These are phyloP conservation scores for Cordyceps cicadae DNA, from an alignment of 2,329 filamentous ascomycete species.

Conservation along the genomic window DNA sequence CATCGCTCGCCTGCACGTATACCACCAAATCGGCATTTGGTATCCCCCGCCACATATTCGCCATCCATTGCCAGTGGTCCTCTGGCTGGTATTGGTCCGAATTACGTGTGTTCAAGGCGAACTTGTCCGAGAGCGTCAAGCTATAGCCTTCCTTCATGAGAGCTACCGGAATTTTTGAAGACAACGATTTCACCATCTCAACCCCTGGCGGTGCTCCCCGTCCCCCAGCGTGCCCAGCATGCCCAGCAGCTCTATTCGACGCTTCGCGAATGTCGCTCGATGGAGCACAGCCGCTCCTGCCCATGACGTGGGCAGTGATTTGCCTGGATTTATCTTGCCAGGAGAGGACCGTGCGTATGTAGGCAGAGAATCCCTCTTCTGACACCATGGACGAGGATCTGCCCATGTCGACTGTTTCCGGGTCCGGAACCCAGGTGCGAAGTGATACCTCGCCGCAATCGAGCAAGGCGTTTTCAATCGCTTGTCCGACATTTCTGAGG, in stretches of 20 bases:
- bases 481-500: slow-evolving; percentile 49
- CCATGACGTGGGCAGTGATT: slow-evolving; percentile 48
- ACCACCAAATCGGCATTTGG: slow-evolving; percentile 74
- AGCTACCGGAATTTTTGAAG: slow-evolving; percentile 53
- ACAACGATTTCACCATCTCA: not conserved
- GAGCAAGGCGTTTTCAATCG: slow-evolving; percentile 56
- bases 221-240: slow-evolving; percentile 9
- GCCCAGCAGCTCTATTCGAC: slow-evolving; percentile 10
- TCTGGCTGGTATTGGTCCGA: slow-evolving; percentile 67
- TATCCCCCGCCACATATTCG: slow-evolving; percentile 82
- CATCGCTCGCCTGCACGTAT: slow-evolving; percentile 43
- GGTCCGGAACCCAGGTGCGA: slow-evolving; percentile 35
- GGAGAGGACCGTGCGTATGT: slow-evolving; percentile 56
- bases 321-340: slow-evolving; percentile 73
- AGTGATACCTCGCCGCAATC: slow-evolving; percentile 34
- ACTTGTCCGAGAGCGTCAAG: slow-evolving; percentile 67
- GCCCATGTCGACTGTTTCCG: slow-evolving; percentile 13
- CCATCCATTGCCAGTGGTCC: slow-evolving; percentile 98
- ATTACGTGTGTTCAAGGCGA: slow-evolving; percentile 66
- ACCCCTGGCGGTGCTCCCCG: slow-evolving; percentile 10
- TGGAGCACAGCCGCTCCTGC: slow-evolving; percentile 7
- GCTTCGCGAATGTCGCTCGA: not conserved
- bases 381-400: slow-evolving; percentile 15
- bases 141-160: slow-evolving; percentile 73
- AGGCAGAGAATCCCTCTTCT: slow-evolving; percentile 44